phyloP scores from a whole-genome alignment of 345 rosid genomes.

The Moricandia arvensis region DNA sequence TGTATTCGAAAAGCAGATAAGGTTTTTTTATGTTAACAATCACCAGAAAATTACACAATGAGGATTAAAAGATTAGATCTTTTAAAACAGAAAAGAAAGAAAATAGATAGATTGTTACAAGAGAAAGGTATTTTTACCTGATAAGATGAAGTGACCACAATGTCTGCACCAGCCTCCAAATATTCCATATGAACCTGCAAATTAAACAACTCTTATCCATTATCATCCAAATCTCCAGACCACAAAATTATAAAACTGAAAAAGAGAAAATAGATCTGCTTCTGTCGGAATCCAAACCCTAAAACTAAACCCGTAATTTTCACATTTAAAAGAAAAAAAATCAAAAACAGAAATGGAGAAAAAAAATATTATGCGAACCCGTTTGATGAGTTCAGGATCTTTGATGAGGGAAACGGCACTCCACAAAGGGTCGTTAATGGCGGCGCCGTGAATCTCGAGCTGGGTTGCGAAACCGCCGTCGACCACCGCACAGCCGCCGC shows the following conservation, averaged over 20 bases:
- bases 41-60: background rate
- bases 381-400: constrained; percentile 65
- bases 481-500: constrained; percentile 88
- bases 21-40: background rate
- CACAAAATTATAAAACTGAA: background rate
- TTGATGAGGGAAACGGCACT: constrained; percentile 84
- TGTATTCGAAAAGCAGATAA: background rate
- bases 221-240: constrained; percentile 1
- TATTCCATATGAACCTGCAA: constrained; percentile 84
- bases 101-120: constrained; percentile 9
- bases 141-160: constrained; percentile 84
- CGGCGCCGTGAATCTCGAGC: constrained; percentile 82
- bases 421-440: constrained; percentile 89
- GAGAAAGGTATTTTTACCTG: constrained; percentile 55
- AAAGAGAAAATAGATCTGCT: background rate
- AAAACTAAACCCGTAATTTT: background rate
- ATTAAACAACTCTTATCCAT: background rate
- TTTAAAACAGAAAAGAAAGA: background rate
- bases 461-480: constrained; percentile 97
- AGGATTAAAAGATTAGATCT: background rate
- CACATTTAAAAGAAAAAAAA: background rate
- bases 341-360: background rate
- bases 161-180: constrained; percentile 92
- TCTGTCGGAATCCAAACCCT: background rate
- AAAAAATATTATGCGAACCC: constrained; percentile 34